phyloP scores from a whole-genome alignment of 139 green algal species.

The Ettlia oleoabundans region DNA sequence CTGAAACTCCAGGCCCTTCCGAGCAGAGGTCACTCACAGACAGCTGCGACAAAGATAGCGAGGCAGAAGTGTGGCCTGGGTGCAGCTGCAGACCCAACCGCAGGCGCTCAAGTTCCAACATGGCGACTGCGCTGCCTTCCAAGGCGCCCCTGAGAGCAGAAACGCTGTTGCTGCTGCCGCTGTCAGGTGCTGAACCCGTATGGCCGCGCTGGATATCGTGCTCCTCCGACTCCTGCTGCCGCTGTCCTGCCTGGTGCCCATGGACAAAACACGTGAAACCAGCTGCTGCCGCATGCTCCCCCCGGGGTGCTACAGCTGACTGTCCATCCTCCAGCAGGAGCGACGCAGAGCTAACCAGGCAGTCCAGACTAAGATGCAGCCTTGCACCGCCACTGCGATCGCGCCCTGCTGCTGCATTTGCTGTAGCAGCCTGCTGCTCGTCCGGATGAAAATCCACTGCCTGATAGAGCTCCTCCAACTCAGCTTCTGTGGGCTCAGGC shows the following conservation, averaged over 20 bases:
- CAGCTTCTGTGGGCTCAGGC: constrained; percentile 39
- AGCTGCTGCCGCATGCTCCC: background rate
- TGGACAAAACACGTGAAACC: background rate
- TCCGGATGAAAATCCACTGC: constrained; percentile 54
- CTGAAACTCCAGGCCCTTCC: background rate
- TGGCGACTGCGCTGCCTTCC: background rate
- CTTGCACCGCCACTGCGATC: background rate
- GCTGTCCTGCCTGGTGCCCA: background rate
- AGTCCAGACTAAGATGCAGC: constrained; percentile 30
- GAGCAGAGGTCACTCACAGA: constrained; percentile 31
- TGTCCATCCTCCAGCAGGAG: constrained; percentile 30
- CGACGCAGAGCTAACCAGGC: background rate
- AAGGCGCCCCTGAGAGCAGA: too few species aligned
- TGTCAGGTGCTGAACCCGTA: background rate
- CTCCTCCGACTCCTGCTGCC: background rate
- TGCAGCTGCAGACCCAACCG: constrained; percentile 3
- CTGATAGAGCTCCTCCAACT: constrained; percentile 52
- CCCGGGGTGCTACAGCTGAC: too few species aligned
- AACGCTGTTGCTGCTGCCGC: background rate
- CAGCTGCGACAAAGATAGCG: constrained; percentile 15
- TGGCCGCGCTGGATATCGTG: background rate
- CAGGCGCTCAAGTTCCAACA: background rate
- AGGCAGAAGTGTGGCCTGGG: background rate
- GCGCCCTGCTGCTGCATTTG: background rate
- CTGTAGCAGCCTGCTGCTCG: constrained; percentile 1